These are phyloP conservation scores for Sophora flavescens DNA, from an alignment of 306 rosid species.

Conservation along the genomic window DNA sequence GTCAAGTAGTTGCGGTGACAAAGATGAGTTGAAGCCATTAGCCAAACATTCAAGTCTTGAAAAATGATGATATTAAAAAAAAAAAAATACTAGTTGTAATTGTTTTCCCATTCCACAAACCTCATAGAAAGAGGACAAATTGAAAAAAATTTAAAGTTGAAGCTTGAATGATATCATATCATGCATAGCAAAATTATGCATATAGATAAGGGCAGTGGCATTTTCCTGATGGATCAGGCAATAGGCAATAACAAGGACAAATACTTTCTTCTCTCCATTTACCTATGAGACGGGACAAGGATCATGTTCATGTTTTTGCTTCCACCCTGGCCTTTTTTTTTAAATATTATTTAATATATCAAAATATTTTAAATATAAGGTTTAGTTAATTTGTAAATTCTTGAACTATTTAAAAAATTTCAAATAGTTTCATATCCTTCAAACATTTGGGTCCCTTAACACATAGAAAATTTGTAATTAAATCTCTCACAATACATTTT, in stretches of 20 bases:
- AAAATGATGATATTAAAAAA: no score
- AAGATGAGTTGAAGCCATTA: neutral
- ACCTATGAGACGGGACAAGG: constrained; percentile 26
- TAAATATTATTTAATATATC: neutral
- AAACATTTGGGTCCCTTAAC: no score
- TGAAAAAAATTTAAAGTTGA: neutral
- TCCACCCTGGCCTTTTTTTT: neutral
- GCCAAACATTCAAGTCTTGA: no score
- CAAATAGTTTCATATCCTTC: no score
- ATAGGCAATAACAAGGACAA: constrained; percentile 34
- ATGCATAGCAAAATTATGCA: constrained; percentile 2
- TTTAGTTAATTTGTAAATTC: no score
- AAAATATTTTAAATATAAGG: neutral
- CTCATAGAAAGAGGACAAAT: neutral
- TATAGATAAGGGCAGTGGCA: constrained; percentile 12
- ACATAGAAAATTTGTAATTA: no score
- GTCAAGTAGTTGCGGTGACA: neutral
- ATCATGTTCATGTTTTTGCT: constrained; percentile 16
- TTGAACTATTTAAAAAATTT: no score
- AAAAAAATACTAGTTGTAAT: no score
- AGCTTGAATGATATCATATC: constrained; percentile 29
- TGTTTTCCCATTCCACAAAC: neutral
- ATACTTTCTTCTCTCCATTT: constrained; percentile 34
- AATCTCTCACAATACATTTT: no score
- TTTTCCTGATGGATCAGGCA: constrained; percentile 24